phyloP scores from a whole-genome alignment of 495 filamentous ascomycete species.

The Achaetomiella virescens region DNA sequence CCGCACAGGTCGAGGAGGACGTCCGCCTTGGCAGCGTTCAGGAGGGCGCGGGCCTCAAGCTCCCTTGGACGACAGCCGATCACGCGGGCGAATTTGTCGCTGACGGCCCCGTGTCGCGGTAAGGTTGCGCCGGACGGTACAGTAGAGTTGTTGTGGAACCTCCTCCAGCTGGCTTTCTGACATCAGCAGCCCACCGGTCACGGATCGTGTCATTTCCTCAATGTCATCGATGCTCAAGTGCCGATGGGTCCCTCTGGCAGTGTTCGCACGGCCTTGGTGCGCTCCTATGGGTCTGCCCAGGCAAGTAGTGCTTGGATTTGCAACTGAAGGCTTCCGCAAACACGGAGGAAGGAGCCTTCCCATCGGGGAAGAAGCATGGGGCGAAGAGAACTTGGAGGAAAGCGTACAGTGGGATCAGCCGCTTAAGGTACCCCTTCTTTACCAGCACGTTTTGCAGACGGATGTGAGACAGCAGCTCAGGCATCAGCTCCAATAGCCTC shows the following conservation, averaged over 20 bases:
- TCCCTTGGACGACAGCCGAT: no score
- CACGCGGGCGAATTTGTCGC: no score
- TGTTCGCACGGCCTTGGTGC: neutral
- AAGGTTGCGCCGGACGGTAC: no score
- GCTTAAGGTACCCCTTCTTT: constrained; percentile 30
- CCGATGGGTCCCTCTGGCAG: neutral
- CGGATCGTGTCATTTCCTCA: no score
- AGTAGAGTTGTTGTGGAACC: no score
- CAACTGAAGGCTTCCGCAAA: constrained; percentile 16
- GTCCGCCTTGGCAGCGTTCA: constrained; percentile 24
- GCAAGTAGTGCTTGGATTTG: neutral
- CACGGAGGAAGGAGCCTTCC: constrained; percentile 27
- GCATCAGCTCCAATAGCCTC: constrained; percentile 29
- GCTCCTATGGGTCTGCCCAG: no score
- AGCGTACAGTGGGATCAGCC: constrained; percentile 20
- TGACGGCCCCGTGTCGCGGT: no score
- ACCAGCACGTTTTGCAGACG: constrained; percentile 46
- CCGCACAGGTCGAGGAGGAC: constrained; percentile 28
- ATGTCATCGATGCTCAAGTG: constrained; percentile 6
- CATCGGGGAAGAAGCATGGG: constrained; percentile 24
- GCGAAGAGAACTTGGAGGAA: constrained; percentile 1
- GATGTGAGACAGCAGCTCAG: constrained; percentile 12
- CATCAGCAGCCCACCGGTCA: no score
- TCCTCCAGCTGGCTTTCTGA: no score
- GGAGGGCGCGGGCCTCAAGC: constrained; percentile 5